Evolutionary conservation across 352 stramenopile species (phyloP).

Genomic region (Elongisporangium undulatum): DNA sequence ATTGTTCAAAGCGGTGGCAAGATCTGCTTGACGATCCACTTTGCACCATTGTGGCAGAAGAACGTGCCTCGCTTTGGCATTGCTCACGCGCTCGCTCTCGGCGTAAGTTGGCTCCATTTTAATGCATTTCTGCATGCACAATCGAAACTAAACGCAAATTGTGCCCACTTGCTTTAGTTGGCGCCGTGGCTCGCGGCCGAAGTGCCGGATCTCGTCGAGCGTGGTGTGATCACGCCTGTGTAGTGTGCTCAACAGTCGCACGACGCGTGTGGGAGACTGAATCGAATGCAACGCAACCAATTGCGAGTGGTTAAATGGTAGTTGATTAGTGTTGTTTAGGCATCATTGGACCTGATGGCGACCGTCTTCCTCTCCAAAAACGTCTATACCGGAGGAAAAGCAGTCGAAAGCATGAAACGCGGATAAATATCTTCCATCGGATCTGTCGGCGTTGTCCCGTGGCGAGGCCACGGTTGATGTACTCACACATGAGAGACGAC

Average conservation of each 20-base stretch:
- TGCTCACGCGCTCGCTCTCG: constrained; percentile 78
- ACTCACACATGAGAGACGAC: not conserved
- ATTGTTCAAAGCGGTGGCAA: constrained; percentile 50
- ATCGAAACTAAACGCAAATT: not conserved
- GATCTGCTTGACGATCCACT: constrained; percentile 88
- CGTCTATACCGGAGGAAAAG: not conserved
- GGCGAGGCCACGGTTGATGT: not conserved
- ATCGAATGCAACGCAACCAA: not conserved
- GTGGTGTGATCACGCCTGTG: constrained; percentile 65
- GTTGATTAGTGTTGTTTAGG: not conserved
- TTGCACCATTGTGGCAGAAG: constrained; percentile 87
- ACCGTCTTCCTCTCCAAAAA: not conserved
- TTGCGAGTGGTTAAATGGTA: not conserved
- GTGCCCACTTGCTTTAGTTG: constrained; percentile 29
- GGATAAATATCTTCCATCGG: constrained; percentile 38
- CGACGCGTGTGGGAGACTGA: not conserved
- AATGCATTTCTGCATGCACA: not conserved
- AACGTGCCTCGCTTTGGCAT: constrained; percentile 86
- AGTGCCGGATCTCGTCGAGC: constrained; percentile 82
- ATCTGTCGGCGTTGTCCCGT: constrained; percentile 14
- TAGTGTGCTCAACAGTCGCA: constrained; percentile 14
- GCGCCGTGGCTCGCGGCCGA: constrained; percentile 85
- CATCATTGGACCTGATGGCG: not conserved
- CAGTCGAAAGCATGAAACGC: not conserved
- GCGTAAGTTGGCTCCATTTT: constrained; percentile 27